These are phyloP conservation scores for Chenopodium formosanum DNA, from an alignment of 148 eudicot species.

Conservation along the genomic window DNA sequence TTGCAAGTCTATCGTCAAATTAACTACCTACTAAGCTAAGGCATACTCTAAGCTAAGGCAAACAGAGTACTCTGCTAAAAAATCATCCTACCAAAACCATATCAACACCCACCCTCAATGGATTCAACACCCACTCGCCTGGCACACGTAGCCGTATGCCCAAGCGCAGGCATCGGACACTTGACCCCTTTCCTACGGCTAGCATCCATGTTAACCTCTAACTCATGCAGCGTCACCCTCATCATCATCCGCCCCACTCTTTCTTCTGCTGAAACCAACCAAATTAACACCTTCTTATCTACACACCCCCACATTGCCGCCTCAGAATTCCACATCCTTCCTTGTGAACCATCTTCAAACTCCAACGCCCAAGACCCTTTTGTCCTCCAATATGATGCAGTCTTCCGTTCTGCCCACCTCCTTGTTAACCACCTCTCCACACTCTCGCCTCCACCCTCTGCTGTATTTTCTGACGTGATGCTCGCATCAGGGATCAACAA, in stretches of 20 bases:
- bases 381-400: constrained; percentile 28
- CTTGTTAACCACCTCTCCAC: constrained; percentile 26
- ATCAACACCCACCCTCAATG: too few species aligned
- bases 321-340: constrained; percentile 19
- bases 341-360: not conserved
- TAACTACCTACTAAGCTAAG: too few species aligned
- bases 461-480: constrained; percentile 34
- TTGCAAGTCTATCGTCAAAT: too few species aligned
- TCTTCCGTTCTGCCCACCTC: constrained; percentile 34
- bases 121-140: too few species aligned
- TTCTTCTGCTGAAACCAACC: constrained; percentile 25
- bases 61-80: too few species aligned
- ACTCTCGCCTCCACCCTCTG: constrained; percentile 24
- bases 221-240: constrained; percentile 20
- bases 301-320: constrained; percentile 23
- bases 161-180: constrained; percentile 43
- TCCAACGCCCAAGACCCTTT: constrained; percentile 24
- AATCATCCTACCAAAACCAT: too few species aligned
- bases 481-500: constrained; percentile 28
- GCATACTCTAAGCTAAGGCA: too few species aligned
- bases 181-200: constrained; percentile 37
- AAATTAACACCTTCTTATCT: constrained; percentile 31
- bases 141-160: constrained; percentile 27
- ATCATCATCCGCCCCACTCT: constrained; percentile 22
- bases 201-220: constrained; percentile 26